phyloP scores from a whole-genome alignment of 1,284 basidiomycete species.

The Sphaerobolus stellatus region DNA sequence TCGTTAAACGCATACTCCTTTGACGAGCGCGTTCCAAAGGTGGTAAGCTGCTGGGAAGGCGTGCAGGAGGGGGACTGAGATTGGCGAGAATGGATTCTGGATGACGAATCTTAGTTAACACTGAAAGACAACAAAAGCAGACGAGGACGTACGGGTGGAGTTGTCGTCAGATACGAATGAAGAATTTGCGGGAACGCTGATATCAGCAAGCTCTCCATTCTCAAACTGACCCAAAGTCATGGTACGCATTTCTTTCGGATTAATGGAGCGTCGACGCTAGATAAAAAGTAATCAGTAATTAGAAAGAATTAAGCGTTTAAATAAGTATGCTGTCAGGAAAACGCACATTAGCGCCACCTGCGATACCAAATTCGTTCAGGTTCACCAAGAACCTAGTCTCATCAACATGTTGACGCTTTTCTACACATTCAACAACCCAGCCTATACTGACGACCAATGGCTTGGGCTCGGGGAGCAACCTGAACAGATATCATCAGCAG shows the following conservation, averaged over 20 bases:
- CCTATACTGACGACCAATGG: conserved; percentile 82
- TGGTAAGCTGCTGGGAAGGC: not conserved
- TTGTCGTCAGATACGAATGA: conserved; percentile 6
- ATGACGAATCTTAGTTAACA: not conserved
- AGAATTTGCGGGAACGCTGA: conserved; percentile 2
- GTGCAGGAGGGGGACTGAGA: conserved; percentile 6
- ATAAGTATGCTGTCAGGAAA: not conserved
- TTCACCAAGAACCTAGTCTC: conserved; percentile 71
- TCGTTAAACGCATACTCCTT: conserved; percentile 4
- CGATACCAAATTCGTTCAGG: conserved; percentile 64
- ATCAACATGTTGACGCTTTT: conserved; percentile 62
- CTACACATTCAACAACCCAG: conserved; percentile 90
- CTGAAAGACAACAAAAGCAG: not conserved
- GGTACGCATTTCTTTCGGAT: conserved; percentile 12
- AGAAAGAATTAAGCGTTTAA: not conserved
- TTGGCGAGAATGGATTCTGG: not conserved
- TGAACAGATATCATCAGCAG: conserved; percentile 22
- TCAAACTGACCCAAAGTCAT: conserved; percentile 11
- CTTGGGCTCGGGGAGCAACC: conserved; percentile 63
- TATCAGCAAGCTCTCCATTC: conserved; percentile 3
- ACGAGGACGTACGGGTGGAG: conserved; percentile 1
- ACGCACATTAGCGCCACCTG: conserved; percentile 43
- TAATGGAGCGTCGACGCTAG: conserved; percentile 12
- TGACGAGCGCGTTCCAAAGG: conserved; percentile 12
- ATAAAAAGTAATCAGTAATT: not conserved